Evolutionary conservation across 164 flowering plant genomes (phyloP), one percentile per base, ranked within the genome.

Genomic region (Aristolochia contorta): DNA sequence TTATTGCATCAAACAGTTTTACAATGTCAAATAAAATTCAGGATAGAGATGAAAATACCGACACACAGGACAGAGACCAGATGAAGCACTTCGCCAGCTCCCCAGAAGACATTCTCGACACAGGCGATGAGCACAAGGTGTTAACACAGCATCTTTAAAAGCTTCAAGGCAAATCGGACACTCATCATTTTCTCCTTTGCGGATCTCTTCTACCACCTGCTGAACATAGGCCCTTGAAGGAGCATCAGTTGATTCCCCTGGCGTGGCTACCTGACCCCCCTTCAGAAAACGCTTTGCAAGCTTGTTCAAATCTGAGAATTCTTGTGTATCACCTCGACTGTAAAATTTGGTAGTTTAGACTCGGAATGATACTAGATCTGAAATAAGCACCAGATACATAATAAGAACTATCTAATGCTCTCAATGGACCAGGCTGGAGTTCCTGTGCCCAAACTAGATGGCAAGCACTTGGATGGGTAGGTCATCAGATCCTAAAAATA

Each of bases 91-190:
- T 66, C 84, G 82, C 99, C 96, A 93, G 73, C 97, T 93, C 24
- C 87, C 86, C 73, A 93, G 73, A 19, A 93, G 87, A 58, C 99
- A 90, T 72, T 93, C 97, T 48, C 99, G 86, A 67, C 99, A 93
- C 56, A 93, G 58, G 12, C 88, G 80, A 63, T 93, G 99, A 73
- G 97, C 97, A 82, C 99, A 93, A 61, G 99, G 95, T 57, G 97
- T 93, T 75, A 93, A 79, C 16, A 93, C 93, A 58, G 97, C 92
- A 88, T 93, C 99, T 78, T 93, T 97, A 79, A 81, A 86, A 75
- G 88, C 89, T 80, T 93, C 97, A 60, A 93, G 93, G 73, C 99
- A 93, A 63, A 93, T 93, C 43, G 99, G 99, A 58, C 99, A 93
- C 72, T 93, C 99, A 65, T 95, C 95, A 27, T 84, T 72, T 56